Conservation (phyloP, 2,329 filamentous ascomycete genomes). For the Claviceps sp. region DNA sequence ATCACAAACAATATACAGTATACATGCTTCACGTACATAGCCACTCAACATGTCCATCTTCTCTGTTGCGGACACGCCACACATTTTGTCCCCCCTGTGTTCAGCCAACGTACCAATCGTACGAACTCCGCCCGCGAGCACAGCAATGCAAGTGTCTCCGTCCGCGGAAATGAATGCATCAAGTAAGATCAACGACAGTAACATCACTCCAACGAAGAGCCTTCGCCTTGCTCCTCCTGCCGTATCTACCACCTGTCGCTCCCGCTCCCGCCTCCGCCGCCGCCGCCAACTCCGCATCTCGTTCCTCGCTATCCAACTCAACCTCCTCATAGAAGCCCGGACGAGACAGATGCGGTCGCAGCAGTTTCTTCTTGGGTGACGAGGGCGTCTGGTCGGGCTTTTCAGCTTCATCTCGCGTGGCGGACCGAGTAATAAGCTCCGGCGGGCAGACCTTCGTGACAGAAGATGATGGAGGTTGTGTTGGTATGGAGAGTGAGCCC, state of each 20-base stretch:
- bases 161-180: neutral
- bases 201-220: slow-evolving; percentile 20
- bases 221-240: neutral
- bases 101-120: too few relatives aligned
- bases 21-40: too few relatives aligned
- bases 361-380: slow-evolving; percentile 23
- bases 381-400: slow-evolving; percentile 1
- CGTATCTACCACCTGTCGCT: slow-evolving; percentile 6
- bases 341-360: slow-evolving; percentile 22
- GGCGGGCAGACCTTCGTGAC: neutral
- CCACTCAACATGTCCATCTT: too few relatives aligned
- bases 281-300: slow-evolving; percentile 11
- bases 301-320: slow-evolving; percentile 14
- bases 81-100: too few relatives aligned
- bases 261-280: slow-evolving; percentile 4
- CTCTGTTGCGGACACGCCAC: too few relatives aligned
- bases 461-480: neutral
- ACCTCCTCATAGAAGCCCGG: slow-evolving; percentile 26
- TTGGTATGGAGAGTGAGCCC: slow-evolving; percentile 1
- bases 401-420: slow-evolving; percentile 2
- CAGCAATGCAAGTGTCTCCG: neutral
- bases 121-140: too few relatives aligned
- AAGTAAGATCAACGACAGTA: slow-evolving; percentile 20
- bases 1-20: too few relatives aligned
- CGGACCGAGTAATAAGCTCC: neutral